These are phyloP conservation scores for Geotrichum europaeum DNA, from an alignment of 1,139 yeast genomes.

Conservation along the genomic window DNA sequence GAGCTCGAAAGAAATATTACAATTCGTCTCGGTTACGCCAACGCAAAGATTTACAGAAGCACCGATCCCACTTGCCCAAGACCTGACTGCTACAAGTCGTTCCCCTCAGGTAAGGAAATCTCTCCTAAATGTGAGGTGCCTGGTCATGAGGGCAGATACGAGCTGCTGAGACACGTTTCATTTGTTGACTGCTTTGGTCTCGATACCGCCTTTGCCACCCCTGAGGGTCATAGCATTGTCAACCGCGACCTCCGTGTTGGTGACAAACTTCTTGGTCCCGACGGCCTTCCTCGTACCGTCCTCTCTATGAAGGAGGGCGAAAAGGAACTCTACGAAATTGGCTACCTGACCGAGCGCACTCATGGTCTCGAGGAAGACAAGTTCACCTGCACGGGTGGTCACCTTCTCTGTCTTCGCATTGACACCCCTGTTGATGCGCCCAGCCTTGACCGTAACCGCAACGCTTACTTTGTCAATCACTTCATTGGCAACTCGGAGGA, in stretches of 20 bases:
- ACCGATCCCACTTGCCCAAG: slow-evolving; percentile 82
- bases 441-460: neutral
- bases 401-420: neutral
- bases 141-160: slow-evolving; percentile 74
- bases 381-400: slow-evolving; percentile 1
- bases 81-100: slow-evolving; percentile 92
- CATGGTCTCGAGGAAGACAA: neutral
- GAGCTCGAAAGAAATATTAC: slow-evolving; percentile 98
- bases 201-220: neutral
- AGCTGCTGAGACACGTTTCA: slow-evolving; percentile 90
- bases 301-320: neutral
- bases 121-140: slow-evolving; percentile 85
- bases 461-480: neutral
- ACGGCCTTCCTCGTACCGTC: neutral
- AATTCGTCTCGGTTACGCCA: slow-evolving; percentile 96
- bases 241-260: neutral
- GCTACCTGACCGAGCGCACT: neutral
- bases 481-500: neutral
- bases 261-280: slow-evolving; percentile 1
- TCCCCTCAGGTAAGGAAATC: slow-evolving; percentile 90
- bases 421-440: slow-evolving; percentile 2
- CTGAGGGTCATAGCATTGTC: neutral
- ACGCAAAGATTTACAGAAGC: slow-evolving; percentile 95
- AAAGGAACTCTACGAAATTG: neutral
- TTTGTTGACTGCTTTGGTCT: slow-evolving; percentile 59